Evolutionary conservation across 2,329 filamentous ascomycete species (phyloP).

Genomic region (Fusarium gaditjirri): DNA sequence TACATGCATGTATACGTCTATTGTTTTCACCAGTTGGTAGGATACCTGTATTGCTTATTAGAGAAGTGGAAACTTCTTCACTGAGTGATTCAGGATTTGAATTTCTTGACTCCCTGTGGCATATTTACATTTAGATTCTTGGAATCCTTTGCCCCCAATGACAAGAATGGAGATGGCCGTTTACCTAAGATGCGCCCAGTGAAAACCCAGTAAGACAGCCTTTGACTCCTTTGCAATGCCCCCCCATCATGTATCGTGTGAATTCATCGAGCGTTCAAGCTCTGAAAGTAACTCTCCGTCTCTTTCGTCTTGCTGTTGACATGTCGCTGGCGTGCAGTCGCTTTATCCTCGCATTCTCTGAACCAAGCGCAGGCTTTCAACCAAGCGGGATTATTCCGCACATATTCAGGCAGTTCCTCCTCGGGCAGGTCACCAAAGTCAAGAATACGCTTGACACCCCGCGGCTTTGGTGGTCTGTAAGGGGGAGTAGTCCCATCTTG

Average conservation of each 20-base stretch:
- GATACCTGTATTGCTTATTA: not conserved
- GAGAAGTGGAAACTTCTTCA: not conserved
- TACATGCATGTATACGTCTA: not conserved
- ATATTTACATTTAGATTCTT: not conserved
- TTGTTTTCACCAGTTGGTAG: too few species aligned
- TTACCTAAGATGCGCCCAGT: not conserved
- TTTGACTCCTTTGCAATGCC: not conserved
- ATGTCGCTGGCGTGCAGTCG: constrained; percentile 12
- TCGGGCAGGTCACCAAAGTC: constrained; percentile 54
- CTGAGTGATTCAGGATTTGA: not conserved
- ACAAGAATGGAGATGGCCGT: not conserved
- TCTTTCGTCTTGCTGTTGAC: constrained; percentile 38
- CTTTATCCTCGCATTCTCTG: constrained; percentile 45
- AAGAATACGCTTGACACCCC: constrained; percentile 41
- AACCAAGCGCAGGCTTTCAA: constrained; percentile 53
- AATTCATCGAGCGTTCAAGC: not conserved
- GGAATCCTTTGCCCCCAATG: not conserved
- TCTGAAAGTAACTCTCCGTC: constrained; percentile 32
- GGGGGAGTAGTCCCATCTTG: constrained; percentile 20
- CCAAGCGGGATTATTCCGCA: constrained; percentile 59
- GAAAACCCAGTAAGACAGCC: not conserved
- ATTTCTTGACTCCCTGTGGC: not conserved
- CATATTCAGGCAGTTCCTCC: constrained; percentile 56
- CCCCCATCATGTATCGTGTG: not conserved
- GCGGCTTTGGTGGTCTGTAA: constrained; percentile 46